Conservation (phyloP, 2,329 filamentous ascomycete species). For the Stagonosporopsis vannaccii region DNA sequence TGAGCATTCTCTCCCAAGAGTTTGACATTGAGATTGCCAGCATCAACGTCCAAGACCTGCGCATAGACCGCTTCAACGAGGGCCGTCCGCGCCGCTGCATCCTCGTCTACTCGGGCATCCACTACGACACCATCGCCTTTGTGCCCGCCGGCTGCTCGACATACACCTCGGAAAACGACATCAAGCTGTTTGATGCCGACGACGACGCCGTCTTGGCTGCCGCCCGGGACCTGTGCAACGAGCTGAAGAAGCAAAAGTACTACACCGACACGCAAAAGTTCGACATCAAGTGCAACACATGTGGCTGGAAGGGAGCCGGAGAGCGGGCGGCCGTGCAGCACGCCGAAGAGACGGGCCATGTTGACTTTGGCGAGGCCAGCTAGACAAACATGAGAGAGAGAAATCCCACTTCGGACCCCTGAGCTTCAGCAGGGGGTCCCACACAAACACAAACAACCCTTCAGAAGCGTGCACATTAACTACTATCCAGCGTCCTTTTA, state of each 20-base stretch:
- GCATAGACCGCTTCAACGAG: slow-evolving; percentile 81
- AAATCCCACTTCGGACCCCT: too few species aligned
- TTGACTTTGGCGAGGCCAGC: slow-evolving; percentile 45
- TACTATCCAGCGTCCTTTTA: too few species aligned
- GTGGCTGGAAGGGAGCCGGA: slow-evolving; percentile 72
- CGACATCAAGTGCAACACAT: slow-evolving; percentile 77
- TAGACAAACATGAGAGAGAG: slow-evolving; percentile 2
- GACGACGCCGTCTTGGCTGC: slow-evolving; percentile 65
- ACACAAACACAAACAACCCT: neutral
- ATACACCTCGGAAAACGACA: slow-evolving; percentile 76
- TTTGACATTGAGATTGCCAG: slow-evolving; percentile 87
- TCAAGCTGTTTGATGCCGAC: slow-evolving; percentile 72
- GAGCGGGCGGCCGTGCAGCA: slow-evolving; percentile 69
- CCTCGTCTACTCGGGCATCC: slow-evolving; percentile 88
- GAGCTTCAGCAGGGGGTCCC: too few species aligned
- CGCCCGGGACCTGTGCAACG: slow-evolving; percentile 61
- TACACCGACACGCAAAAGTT: slow-evolving; percentile 88
- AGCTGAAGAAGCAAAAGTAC: slow-evolving; percentile 77
- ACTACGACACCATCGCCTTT: slow-evolving; percentile 89
- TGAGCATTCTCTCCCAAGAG: slow-evolving; percentile 82
- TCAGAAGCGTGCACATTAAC: too few species aligned
- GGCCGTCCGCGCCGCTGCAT: slow-evolving; percentile 71
- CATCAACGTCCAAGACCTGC: slow-evolving; percentile 76
- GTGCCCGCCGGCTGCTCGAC: slow-evolving; percentile 64
- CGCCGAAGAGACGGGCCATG: slow-evolving; percentile 63